A percentile compares a stretch with the other conserved stretches of the same genome.
Evolutionary conservation across 2,329 filamentous ascomycete species (phyloP).

Genomic region (Aspergillus hortae): DNA sequence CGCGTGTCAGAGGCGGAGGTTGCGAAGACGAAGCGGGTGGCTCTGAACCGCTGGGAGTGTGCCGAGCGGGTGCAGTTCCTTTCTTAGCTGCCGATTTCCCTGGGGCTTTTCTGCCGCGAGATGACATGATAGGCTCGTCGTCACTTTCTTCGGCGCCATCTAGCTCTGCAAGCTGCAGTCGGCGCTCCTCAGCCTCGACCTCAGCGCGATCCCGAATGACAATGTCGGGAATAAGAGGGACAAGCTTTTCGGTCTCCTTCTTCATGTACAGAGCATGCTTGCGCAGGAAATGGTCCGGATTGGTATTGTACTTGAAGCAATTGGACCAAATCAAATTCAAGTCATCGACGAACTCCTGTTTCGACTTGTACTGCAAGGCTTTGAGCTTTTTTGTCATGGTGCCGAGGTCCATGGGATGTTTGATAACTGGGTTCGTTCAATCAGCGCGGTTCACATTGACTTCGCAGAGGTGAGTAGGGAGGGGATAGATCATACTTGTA

Average conservation of each 20-base stretch:
- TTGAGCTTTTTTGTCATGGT: constrained; percentile 98
- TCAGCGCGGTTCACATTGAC: constrained; percentile 8
- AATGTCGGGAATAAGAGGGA: constrained; percentile 91
- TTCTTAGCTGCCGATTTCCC: constrained; percentile 70
- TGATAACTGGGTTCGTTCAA: constrained; percentile 63
- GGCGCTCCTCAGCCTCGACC: constrained; percentile 79
- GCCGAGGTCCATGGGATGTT: constrained; percentile 95
- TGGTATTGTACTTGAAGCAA: constrained; percentile 91
- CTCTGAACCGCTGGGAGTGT: constrained; percentile 72
- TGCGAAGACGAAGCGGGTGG: constrained; percentile 61
- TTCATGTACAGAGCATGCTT: constrained; percentile 96
- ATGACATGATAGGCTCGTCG: constrained; percentile 98
- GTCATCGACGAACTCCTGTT: constrained; percentile 90
- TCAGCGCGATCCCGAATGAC: constrained; percentile 86
- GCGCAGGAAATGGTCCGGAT: constrained; percentile 78
- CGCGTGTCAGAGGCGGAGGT: constrained; percentile 47
- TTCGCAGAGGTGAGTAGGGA: neutral
- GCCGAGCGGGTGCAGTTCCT: constrained; percentile 61
- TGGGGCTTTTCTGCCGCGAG: constrained; percentile 82
- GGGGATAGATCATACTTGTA: constrained; percentile 59
- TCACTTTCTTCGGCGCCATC: constrained; percentile 88
- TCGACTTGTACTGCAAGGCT: constrained; percentile 73
- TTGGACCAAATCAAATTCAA: constrained; percentile 96
- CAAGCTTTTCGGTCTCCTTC: constrained; percentile 94
- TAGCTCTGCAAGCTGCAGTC: constrained; percentile 77